Percentiles rank a stretch among this genome's conserved stretches.
These are phyloP conservation scores for Pseudogymnoascus sp. DNA, from an alignment of 2,329 filamentous ascomycete genomes.

Conservation along the genomic window DNA sequence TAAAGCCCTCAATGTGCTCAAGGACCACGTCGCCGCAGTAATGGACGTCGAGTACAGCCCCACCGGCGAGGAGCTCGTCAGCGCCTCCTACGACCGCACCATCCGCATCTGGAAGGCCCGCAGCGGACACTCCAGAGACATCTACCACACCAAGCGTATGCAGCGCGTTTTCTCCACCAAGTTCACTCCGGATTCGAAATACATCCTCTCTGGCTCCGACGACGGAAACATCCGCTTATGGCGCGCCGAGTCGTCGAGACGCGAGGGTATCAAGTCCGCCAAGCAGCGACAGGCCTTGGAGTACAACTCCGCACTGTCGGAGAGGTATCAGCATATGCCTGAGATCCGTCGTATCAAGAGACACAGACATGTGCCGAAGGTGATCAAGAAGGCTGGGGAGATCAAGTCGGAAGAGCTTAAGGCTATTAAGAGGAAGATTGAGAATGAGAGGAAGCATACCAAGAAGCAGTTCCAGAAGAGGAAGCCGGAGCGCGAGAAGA, in stretches of 20 bases:
- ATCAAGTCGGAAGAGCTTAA: constrained; percentile 88
- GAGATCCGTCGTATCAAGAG: constrained; percentile 85
- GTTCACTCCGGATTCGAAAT: constrained; percentile 85
- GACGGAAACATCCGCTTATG: constrained; percentile 88
- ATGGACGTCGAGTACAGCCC: constrained; percentile 96
- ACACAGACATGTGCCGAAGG: constrained; percentile 84
- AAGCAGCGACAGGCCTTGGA: constrained; percentile 81
- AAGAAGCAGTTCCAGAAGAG: constrained; percentile 71
- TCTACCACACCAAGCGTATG: constrained; percentile 98
- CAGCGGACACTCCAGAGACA: constrained; percentile 76
- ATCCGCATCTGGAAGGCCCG: constrained; percentile 76
- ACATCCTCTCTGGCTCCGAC: constrained; percentile 82
- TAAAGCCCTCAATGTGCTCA: constrained; percentile 79
- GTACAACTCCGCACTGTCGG: constrained; percentile 78
- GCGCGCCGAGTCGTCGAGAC: constrained; percentile 75
- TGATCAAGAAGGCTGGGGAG: constrained; percentile 90
- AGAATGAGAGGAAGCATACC: constrained; percentile 88
- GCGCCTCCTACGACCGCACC: constrained; percentile 80
- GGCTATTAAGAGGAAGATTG: constrained; percentile 80
- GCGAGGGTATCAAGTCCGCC: constrained; percentile 78
- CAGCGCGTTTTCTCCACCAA: constrained; percentile 80
- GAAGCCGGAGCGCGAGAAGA: constrained; percentile 82
- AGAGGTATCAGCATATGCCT: constrained; percentile 89
- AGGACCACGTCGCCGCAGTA: constrained; percentile 81
- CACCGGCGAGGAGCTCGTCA: constrained; percentile 88